Base-by-base conservation (phyloP, 495 filamentous ascomycete species). In the Friedmanniomyces simplex region DNA sequence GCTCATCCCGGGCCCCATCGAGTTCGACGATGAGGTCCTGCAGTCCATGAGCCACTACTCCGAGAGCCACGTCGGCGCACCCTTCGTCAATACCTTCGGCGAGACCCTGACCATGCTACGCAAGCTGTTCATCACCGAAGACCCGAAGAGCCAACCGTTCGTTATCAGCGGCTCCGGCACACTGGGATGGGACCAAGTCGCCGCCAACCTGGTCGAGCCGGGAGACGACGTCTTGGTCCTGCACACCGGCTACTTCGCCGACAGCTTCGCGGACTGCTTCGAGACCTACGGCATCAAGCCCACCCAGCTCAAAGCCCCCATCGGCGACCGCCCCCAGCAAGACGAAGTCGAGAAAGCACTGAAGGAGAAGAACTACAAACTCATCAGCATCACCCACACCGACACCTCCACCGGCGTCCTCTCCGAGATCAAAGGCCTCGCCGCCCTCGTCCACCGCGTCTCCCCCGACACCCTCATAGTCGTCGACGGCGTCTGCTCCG, bases 21-120 rank as follows among this genome's bases (percentile, higher is more conserved):
- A 98, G 74, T 97, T 97, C 67, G 93, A 96, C 70, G 93, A 98
- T 88, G 90, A 83, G 43, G 93, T 98, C 50, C 82, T 98, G 46
- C 78, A 88, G 70, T 87, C 90, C 55, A 97, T 97, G 93, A 80
- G 85, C 70, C 93, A 97, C 74, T 95, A 85, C 76, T 91, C 91
- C 70, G 88, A 98, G 81, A 89, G 84, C 71, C 93, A 98, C 74
- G 88, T 95, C 64, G 85, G 85, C 21, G 78, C 84, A 45, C 82
- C 84, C 60, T 98, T 98, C 69, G 89, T 96, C 66, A 83, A 84
- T 63, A 82, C 79, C 62, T 98, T 98, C 69, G 86, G 91, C 57
- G 93, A 98, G 70, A 86, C 86, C 37, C 75, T 98, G 58, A 79
- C 82, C 11, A 85, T 93, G 78, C 80, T 93, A 32, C 88, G 93